Conservation (phyloP, 139 green algal genomes). For the Micractinium conductrix region DNA sequence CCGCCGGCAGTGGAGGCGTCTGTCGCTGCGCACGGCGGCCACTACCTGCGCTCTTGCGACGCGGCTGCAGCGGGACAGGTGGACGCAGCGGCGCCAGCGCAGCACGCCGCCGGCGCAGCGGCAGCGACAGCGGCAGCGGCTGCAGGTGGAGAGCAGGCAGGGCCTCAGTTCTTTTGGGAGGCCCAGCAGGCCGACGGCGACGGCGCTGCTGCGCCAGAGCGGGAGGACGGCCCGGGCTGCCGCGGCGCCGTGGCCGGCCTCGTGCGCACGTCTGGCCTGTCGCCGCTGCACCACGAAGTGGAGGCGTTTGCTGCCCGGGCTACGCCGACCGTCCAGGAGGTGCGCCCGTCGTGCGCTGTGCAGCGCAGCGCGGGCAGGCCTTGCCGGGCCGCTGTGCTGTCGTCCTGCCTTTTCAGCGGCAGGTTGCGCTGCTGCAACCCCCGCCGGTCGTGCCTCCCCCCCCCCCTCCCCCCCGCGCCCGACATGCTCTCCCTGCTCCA, state of each 20-base stretch:
- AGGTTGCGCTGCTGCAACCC: not conserved
- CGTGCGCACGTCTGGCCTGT: no score
- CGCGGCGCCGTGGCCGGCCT: no score
- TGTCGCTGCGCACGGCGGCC: conserved; percentile 4
- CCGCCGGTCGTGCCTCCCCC: not conserved
- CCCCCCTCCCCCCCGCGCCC: no score
- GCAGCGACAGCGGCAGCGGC: not conserved
- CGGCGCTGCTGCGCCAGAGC: no score
- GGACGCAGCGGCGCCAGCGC: not conserved
- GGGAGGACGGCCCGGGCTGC: no score
- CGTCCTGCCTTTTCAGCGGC: not conserved
- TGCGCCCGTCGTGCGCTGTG: not conserved
- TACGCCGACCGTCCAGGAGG: conserved; percentile 40
- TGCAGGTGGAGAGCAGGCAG: not conserved
- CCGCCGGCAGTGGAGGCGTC: not conserved
- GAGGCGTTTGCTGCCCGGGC: conserved; percentile 53
- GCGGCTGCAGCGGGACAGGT: not conserved
- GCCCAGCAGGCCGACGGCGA: no score
- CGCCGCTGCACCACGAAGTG: conserved; percentile 64
- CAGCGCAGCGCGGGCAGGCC: not conserved
- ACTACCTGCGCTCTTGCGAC: conserved; percentile 26
- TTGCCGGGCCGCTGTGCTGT: not conserved
- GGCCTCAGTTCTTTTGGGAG: no score
- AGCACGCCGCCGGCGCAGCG: not conserved
- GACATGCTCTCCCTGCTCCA: not conserved